Conservation (phyloP, 495 filamentous ascomycete genomes). For the Massariosphaeria phaeospora region DNA sequence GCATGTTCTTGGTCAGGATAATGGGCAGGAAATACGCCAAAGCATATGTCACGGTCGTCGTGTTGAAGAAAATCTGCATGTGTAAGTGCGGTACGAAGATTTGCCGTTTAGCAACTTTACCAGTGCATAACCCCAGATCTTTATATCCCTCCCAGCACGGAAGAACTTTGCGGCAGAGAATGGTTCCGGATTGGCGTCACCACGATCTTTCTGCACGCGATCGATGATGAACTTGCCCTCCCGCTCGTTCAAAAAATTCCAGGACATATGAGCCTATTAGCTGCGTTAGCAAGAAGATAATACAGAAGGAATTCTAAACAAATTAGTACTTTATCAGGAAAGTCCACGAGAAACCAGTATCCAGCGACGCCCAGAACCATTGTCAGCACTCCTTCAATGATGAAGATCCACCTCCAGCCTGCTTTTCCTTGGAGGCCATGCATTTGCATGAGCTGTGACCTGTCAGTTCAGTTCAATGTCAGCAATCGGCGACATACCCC, state of each 20-base stretch:
- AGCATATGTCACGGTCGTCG: slow-evolving; percentile 47
- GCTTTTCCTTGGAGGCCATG: slow-evolving; percentile 38
- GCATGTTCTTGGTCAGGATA: slow-evolving; percentile 49
- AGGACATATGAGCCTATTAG: slow-evolving; percentile 36
- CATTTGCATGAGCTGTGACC: slow-evolving; percentile 29
- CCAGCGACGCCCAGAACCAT: slow-evolving; percentile 38
- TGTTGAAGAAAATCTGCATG: slow-evolving; percentile 42
- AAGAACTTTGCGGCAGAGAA: slow-evolving; percentile 40
- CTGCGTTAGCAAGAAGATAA: too few relatives aligned
- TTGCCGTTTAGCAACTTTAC: background rate
- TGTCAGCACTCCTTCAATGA: slow-evolving; percentile 55
- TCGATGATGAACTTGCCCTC: slow-evolving; percentile 42
- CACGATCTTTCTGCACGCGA: slow-evolving; percentile 41
- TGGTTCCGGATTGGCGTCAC: slow-evolving; percentile 36
- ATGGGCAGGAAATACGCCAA: slow-evolving; percentile 51
- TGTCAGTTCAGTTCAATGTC: slow-evolving; percentile 36
- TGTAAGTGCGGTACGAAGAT: background rate
- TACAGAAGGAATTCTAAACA: too few relatives aligned
- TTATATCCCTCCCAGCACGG: slow-evolving; percentile 35
- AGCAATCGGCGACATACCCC: slow-evolving; percentile 50
- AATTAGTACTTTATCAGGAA: too few relatives aligned
- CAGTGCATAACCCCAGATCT: slow-evolving; percentile 45
- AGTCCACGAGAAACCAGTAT: slow-evolving; percentile 35
- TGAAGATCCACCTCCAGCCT: slow-evolving; percentile 60
- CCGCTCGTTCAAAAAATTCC: slow-evolving; percentile 32